Conservation (phyloP, 192 early-diverging fungal species). For the Gamsiella multidivaricata region DNA sequence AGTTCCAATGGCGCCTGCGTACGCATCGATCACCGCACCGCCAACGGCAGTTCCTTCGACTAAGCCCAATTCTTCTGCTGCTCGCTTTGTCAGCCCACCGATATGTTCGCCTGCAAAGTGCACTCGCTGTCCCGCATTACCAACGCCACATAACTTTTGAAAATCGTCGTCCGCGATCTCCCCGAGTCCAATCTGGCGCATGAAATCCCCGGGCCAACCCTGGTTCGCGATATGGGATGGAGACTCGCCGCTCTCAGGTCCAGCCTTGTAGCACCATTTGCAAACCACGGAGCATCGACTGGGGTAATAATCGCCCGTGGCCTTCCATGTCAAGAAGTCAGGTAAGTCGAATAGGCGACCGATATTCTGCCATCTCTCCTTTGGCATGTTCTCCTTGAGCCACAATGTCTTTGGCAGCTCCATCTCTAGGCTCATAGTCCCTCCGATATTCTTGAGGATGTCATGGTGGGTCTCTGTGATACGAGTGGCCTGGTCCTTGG, state of each 20-base stretch:
- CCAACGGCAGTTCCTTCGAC: slow-evolving; percentile 66
- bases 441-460: slow-evolving; percentile 74
- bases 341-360: slow-evolving; percentile 77
- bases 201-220: slow-evolving; percentile 70
- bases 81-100: slow-evolving; percentile 62
- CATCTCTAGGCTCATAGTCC: slow-evolving; percentile 77
- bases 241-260: slow-evolving; percentile 22
- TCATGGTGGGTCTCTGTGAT: slow-evolving; percentile 68
- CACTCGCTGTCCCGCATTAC: slow-evolving; percentile 42
- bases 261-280: slow-evolving; percentile 72
- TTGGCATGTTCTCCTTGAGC: slow-evolving; percentile 68
- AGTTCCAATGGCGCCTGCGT: slow-evolving; percentile 73
- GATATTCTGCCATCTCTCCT: slow-evolving; percentile 57
- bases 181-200: slow-evolving; percentile 64
- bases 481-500: slow-evolving; percentile 65
- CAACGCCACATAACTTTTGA: slow-evolving; percentile 56
- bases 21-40: slow-evolving; percentile 78
- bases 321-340: slow-evolving; percentile 75
- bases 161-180: slow-evolving; percentile 61
- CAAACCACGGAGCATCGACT: slow-evolving; percentile 74
- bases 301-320: slow-evolving; percentile 65
- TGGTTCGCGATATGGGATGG: slow-evolving; percentile 9
- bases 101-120: slow-evolving; percentile 64
- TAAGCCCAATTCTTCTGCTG: slow-evolving; percentile 69
- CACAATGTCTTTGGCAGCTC: slow-evolving; percentile 81